Evolutionary conservation across 345 rosid genomes (phyloP), one percentile per base, ranked within the genome.

Genomic region (Rubroshorea leprosula): DNA sequence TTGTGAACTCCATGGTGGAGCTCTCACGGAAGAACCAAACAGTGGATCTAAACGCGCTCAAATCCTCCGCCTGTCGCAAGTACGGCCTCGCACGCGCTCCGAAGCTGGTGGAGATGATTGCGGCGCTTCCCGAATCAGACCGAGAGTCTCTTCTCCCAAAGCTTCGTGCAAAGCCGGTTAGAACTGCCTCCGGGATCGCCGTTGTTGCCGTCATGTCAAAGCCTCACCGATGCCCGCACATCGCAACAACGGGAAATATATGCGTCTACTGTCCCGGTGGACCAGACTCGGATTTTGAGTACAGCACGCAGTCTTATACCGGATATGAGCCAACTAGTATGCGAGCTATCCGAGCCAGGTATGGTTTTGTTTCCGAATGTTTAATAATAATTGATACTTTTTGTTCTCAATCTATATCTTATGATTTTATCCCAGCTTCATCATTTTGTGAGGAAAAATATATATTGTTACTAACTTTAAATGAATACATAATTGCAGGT

Each of bases 301-400:
- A 90, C 51, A 94, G 95, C 70, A 94, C 99, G 16, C 99, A 94
- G 83, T 90, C 97, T 8, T 94, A 94, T 54, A 94, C 97, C 60
- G 97, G 99, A 11, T 94, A 94, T 23, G 99, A 94, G 76, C 99
- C 99, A 0, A 94, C 99, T 6, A 94, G 97, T 57, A 94, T 94
- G 99, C 90, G 97, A 41, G 97, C 99, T 7, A 94, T 94, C 78
- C 82, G 99, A 56, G 97, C 99, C 47, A 90, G 99, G 99, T 93
- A 48, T 66, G 55, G 26, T 26, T 41, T 54, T 57, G 41, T 35
- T 35, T 4, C 12, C 41, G 12, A 35, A 13, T 6, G 7, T 35
- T 10, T 35, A 6, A 35, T 2, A n/a, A n/a, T n/a, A n/a, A n/a
- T n/a, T n/a, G n/a, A n/a, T n/a, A n/a, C n/a, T n/a, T n/a, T n/a